A percentile compares a stretch with the other conserved stretches of the same genome.
phyloP scores from a whole-genome alignment of 2,329 filamentous ascomycete species.

The Venturia aucupariae region DNA sequence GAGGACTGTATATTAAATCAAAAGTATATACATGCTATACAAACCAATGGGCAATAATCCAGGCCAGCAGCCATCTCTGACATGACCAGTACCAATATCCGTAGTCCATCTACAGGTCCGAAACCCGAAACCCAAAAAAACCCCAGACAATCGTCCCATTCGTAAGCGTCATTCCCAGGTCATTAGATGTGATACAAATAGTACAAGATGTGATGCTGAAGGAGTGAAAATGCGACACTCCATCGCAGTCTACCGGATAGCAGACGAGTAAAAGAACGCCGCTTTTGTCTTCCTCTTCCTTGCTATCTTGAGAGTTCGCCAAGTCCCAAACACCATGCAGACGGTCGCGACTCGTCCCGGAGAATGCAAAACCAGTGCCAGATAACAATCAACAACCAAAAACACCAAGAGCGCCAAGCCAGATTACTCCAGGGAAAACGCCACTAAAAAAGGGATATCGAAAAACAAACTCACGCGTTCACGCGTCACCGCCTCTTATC shows the following conservation, averaged over 20 bases:
- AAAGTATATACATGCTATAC: too few relatives aligned
- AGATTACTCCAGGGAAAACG: neutral
- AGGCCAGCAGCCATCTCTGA: too few relatives aligned
- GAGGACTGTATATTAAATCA: too few relatives aligned
- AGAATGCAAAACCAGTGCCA: neutral
- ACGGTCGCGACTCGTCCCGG: neutral
- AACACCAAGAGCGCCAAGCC: neutral
- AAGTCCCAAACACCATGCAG: neutral
- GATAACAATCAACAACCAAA: neutral
- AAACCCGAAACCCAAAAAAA: neutral
- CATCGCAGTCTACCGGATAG: neutral
- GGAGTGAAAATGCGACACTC: neutral
- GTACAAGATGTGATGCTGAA: slow-evolving; percentile 6
- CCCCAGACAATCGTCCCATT: neutral
- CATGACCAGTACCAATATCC: too few relatives aligned
- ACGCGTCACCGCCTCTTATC: neutral
- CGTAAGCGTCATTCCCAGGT: slow-evolving; percentile 1
- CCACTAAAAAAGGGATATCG: neutral
- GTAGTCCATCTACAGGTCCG: too few relatives aligned
- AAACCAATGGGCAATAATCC: too few relatives aligned
- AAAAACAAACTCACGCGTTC: neutral
- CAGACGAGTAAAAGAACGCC: neutral
- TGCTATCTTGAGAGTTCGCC: neutral
- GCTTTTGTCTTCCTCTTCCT: neutral
- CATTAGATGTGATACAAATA: slow-evolving; percentile 7